These are phyloP conservation scores for Rutstroemia sp. DNA, from an alignment of 2,329 filamentous ascomycete species.

Conservation along the genomic window DNA sequence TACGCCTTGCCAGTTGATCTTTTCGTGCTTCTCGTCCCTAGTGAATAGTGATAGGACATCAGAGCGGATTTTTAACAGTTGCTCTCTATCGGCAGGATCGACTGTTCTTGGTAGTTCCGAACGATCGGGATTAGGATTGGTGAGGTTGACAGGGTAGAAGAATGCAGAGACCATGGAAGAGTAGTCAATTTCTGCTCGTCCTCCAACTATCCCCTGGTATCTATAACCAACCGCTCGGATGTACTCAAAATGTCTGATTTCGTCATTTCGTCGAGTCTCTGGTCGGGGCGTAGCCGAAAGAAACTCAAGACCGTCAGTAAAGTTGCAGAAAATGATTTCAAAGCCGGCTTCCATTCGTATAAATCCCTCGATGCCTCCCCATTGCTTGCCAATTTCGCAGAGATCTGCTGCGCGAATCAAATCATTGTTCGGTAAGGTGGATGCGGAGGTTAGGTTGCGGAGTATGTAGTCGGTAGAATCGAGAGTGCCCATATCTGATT, in stretches of 20 bases:
- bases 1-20: conserved; percentile 53
- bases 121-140: conserved; percentile 19
- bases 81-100: neutral
- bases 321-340: conserved; percentile 63
- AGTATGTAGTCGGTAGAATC: conserved; percentile 61
- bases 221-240: conserved; percentile 34
- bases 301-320: conserved; percentile 32
- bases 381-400: conserved; percentile 45
- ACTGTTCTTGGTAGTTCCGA: conserved; percentile 20
- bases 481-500: conserved; percentile 56
- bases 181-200: conserved; percentile 25
- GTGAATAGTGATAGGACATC: conserved; percentile 40
- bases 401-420: conserved; percentile 43
- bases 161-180: conserved; percentile 27
- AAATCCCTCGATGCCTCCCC: conserved; percentile 54
- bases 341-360: conserved; percentile 64
- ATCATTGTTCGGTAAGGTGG: conserved; percentile 37
- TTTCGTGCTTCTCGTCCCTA: conserved; percentile 11
- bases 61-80: conserved; percentile 31
- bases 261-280: neutral
- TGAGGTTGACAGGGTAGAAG: conserved; percentile 25
- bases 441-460: conserved; percentile 6
- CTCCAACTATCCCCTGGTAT: conserved; percentile 37
- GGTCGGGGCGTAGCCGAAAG: conserved; percentile 17
- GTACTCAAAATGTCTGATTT: conserved; percentile 27